A percentile compares a stretch with the other conserved stretches of the same genome.
Conservation (phyloP, 768 basidiomycete genomes). For the Mycena crocata region DNA sequence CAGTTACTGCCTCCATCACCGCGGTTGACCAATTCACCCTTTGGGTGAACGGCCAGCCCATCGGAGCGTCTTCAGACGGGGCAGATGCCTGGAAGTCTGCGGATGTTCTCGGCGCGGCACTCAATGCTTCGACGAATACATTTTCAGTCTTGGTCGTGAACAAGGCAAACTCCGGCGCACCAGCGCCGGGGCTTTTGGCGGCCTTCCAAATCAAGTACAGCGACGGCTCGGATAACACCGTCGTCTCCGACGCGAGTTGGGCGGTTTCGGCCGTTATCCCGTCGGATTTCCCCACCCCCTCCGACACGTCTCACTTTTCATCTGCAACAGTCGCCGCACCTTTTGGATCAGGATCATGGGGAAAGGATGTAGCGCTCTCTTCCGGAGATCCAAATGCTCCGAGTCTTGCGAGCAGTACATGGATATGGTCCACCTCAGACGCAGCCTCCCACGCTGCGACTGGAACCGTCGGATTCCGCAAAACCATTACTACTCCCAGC, state of each 20-base stretch:
- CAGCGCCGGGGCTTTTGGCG: conserved; percentile 17
- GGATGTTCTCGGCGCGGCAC: conserved; percentile 5
- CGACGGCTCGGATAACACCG: conserved; percentile 14
- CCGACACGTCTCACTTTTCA: conserved; percentile 1
- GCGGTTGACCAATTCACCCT: conserved; percentile 20
- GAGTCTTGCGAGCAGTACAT: conserved; percentile 5
- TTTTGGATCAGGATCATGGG: conserved; percentile 24
- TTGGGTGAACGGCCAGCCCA: conserved; percentile 19
- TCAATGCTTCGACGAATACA: conserved; percentile 5
- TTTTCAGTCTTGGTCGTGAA: conserved; percentile 24
- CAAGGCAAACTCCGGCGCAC: background rate
- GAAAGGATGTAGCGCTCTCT: background rate
- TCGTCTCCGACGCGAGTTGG: conserved; percentile 25
- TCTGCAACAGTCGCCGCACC: background rate
- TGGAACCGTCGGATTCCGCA: conserved; percentile 27
- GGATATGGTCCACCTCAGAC: conserved; percentile 23
- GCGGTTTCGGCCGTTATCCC: conserved; percentile 8
- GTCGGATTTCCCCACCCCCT: conserved; percentile 8
- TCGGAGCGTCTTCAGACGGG: conserved; percentile 13
- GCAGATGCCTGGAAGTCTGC: conserved; percentile 18
- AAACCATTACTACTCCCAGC: conserved; percentile 15
- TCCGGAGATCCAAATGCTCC: background rate
- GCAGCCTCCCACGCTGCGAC: conserved; percentile 6
- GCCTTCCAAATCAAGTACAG: conserved; percentile 16
- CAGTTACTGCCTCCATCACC: conserved; percentile 18